Evolutionary conservation across 495 filamentous ascomycete species (phyloP).

Genomic region (Aspergillus steynii): DNA sequence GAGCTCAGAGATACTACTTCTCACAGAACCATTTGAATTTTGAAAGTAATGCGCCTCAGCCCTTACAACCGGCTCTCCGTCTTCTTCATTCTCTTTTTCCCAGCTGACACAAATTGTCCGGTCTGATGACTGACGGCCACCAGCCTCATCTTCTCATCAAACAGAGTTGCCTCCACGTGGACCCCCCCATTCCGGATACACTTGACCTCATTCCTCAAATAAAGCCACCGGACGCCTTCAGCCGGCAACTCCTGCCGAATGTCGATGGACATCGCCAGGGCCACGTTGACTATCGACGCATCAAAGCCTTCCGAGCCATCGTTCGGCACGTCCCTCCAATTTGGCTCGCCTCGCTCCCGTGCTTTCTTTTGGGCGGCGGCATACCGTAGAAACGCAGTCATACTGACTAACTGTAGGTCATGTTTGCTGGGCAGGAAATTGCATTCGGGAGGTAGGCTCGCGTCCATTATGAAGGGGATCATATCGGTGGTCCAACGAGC

Average conservation of each 20-base stretch:
- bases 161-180: background rate
- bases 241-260: background rate
- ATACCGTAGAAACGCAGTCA: background rate
- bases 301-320: background rate
- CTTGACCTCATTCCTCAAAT: background rate
- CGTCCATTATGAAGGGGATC: background rate
- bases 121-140: background rate
- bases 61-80: background rate
- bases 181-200: background rate
- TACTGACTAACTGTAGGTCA: background rate
- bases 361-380: background rate
- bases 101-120: background rate
- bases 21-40: background rate
- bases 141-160: slow-evolving; percentile 2
- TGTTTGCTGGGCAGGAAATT: background rate
- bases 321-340: background rate
- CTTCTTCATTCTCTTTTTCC: background rate
- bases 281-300: background rate
- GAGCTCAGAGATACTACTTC: background rate
- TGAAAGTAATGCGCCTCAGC: background rate
- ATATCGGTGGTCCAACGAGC: slow-evolving; percentile 1
- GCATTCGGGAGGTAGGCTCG: background rate
- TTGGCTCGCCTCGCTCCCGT: background rate
- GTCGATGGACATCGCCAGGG: background rate
- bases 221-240: slow-evolving; percentile 5